phyloP scores from a whole-genome alignment of 176 grass and related monocot genomes.

The Guadua angustifolia region DNA sequence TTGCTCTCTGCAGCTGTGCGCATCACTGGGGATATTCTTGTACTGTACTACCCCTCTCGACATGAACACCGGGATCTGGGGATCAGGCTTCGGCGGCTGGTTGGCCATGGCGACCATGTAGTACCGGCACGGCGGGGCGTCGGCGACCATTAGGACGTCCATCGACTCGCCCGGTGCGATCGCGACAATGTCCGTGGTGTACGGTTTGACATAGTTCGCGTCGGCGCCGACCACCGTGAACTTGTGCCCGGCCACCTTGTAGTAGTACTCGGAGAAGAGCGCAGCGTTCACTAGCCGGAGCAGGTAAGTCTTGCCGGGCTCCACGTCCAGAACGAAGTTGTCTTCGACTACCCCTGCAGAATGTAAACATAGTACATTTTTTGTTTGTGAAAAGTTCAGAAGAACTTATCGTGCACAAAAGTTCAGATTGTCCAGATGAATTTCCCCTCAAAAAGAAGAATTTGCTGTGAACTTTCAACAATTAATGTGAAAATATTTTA shows the following conservation, averaged over 20 bases:
- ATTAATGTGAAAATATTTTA: not conserved
- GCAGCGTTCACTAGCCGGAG: not conserved
- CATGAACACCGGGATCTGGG: not conserved
- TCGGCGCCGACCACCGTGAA: not conserved
- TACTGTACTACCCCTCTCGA: not conserved
- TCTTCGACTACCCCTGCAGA: not conserved
- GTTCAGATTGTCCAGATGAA: not conserved
- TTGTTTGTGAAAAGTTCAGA: not conserved
- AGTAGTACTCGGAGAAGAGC: slow-evolving; percentile 19
- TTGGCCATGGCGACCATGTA: slow-evolving; percentile 23
- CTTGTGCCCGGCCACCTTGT: slow-evolving; percentile 13
- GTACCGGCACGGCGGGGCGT: slow-evolving; percentile 2
- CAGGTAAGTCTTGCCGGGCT: not conserved
- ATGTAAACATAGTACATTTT: too few relatives aligned
- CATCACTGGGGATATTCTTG: not conserved
- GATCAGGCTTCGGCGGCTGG: not conserved
- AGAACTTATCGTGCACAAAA: too few relatives aligned
- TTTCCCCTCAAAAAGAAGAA: not conserved
- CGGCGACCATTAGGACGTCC: slow-evolving; percentile 27
- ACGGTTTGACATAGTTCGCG: slow-evolving; percentile 20
- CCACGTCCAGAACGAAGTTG: not conserved
- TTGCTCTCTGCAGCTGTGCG: not conserved
- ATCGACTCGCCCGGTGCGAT: slow-evolving; percentile 27
- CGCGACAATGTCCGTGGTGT: slow-evolving; percentile 21
- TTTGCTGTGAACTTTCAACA: not conserved